Evolutionary conservation across 2,329 filamentous ascomycete species (phyloP), one percentile per base, ranked within the genome.

Genomic region (Truncatella angustata): DNA sequence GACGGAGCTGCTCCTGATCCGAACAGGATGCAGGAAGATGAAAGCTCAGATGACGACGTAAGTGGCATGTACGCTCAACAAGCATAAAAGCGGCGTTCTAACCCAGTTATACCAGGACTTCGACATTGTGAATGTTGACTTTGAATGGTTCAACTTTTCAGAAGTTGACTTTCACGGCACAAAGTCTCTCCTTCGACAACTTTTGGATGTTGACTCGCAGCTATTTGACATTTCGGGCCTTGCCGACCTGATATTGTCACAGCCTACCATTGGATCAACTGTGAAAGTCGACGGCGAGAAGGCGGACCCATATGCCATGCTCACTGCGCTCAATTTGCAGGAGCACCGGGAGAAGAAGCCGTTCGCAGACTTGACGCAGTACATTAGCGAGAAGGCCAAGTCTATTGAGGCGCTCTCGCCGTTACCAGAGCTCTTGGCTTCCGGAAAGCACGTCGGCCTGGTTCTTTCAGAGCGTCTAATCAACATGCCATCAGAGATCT

Each of bases 241-340:
- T 46, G 81, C 91, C 30, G 91, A 97, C 68, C 74, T 97, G 56
- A 88, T 99, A 62, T 77, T 97, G 49, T 86, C 88, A 44, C 93
- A 99, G 70, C 86, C 90, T 9, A 84, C 88, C 18, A 85, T 99
- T 42, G 94, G 94, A 50, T 96, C 91, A 10, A 97, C 93, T 0
- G 91, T 97, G 60, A 99, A 99, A 73, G 90, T 94, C n/a, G 93
- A 97, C 62, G 91, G 92, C 63, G 91, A 94, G 66, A 91, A 92
- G 63, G 90, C 85, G 42, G 94, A 97, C 66, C 88, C 94, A 2
- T 97, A 94, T 71, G 92, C 93, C 10, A 90, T 99, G 70, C 77
- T 97, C 56, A 96, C 92, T 0, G 88, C 91, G 6, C 73, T 99
- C 54, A 97, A 96, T 67, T 74, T 94, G 44, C 79, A 85, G 50